Evolutionary conservation across 2,329 filamentous ascomycete genomes (phyloP), one percentile per base, ranked within the genome.

Genomic region (Magnaporthiopsis rhizophila): DNA sequence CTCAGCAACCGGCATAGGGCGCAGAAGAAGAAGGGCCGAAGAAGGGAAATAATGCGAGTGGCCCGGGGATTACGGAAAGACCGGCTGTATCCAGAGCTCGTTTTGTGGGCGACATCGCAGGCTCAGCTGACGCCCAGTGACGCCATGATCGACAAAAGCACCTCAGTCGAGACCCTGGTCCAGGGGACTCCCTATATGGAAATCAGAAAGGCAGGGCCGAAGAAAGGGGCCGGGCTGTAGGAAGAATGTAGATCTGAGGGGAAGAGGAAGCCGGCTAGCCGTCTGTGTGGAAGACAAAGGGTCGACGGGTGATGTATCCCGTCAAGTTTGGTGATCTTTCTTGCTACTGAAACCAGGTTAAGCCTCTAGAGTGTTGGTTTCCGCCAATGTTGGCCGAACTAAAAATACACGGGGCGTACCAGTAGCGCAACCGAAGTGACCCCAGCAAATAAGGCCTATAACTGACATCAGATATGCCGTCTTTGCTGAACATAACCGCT

Each of bases 141-240:
- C 24, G 58, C 58, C 12, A 60, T 36, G 58, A 60, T 60, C 32
- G 18, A 13, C 58, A 38, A 36, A 60, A 60, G 58, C 58, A 60
- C 58, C 58, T 60, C 58, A 38, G 28, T 60, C 13, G 32, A 34
- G 58, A 24, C 11, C 18, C 12, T 30, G 18, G 26, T n/a, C 21
- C 45, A 53, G 8, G 45, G 45, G 21, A 21, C n/a, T 3, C 45
- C 21, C 6, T 53, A 8, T 11, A 24, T 53, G 21, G n/a, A 3
- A 53, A n/a, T 2, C 45, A 53, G 45, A 53, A 53, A 53, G 11
- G 21, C 45, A n/a, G 45, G 12, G n/a, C 45, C 45, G 21, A n/a
- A 53, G n/a, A 30, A 30, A 53, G 8, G 45, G n/a, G 8, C 21
- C 21, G 21, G n/a, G 21, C 13, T 45, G 45, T 15, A 50, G 38